These are phyloP conservation scores for Pleurostoma richardsiae DNA, from an alignment of 2,329 filamentous ascomycete genomes.

Conservation along the genomic window DNA sequence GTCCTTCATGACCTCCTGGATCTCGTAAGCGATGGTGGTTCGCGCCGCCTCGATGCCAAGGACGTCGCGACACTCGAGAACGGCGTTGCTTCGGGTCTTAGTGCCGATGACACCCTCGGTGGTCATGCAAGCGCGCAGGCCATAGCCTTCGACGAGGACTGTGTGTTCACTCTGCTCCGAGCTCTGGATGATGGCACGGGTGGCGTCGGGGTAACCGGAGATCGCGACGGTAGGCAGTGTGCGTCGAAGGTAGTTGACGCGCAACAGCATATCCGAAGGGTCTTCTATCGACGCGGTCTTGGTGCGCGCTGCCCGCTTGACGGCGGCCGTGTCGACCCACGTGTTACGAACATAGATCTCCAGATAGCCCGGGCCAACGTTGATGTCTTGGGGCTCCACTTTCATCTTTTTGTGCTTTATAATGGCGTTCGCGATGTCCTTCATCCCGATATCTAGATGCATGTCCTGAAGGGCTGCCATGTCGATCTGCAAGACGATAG, in stretches of 20 bases:
- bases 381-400: conserved; percentile 59
- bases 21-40: conserved; percentile 83
- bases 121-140: conserved; percentile 82
- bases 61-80: conserved; percentile 83
- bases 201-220: conserved; percentile 81
- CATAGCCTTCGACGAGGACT: conserved; percentile 92
- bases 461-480: conserved; percentile 72
- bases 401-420: conserved; percentile 79
- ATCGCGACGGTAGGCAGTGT: conserved; percentile 79
- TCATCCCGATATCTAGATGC: conserved; percentile 70
- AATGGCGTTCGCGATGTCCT: conserved; percentile 73
- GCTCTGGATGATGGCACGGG: conserved; percentile 84
- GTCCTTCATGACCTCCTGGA: conserved; percentile 80
- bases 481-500: conserved; percentile 78
- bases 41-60: conserved; percentile 94
- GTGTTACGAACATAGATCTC: conserved; percentile 65
- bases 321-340: conserved; percentile 39
- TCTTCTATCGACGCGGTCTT: conserved; percentile 42
- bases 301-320: conserved; percentile 40
- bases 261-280: conserved; percentile 62
- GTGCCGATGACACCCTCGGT: conserved; percentile 85
- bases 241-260: conserved; percentile 81
- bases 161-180: conserved; percentile 63
- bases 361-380: conserved; percentile 58
- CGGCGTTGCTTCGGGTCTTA: conserved; percentile 71